Evolutionary conservation across 768 basidiomycete genomes (phyloP).

Genomic region (Pisolithus sp.): DNA sequence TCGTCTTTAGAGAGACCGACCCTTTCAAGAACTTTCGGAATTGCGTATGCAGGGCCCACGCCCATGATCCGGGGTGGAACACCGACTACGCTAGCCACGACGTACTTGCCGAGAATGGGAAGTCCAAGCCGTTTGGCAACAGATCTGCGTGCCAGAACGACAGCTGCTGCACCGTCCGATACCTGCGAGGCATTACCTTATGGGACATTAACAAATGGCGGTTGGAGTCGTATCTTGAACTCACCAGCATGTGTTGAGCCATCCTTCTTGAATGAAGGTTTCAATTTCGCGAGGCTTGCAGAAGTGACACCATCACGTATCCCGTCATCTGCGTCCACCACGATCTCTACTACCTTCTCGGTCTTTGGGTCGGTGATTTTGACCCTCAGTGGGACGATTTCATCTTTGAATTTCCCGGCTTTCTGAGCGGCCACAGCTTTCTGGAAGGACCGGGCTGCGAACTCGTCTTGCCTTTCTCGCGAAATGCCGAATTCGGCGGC

Average conservation of each 20-base stretch:
- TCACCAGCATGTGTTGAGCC: constrained; percentile 70
- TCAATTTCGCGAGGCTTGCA: constrained; percentile 73
- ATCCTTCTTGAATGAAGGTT: constrained; percentile 76
- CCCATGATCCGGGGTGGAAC: constrained; percentile 89
- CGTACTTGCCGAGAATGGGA: constrained; percentile 81
- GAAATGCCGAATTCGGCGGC: constrained; percentile 70
- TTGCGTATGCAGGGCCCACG: constrained; percentile 85
- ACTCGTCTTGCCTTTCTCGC: constrained; percentile 72
- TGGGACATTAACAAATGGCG: not conserved
- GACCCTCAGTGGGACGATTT: constrained; percentile 78
- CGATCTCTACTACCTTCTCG: constrained; percentile 55
- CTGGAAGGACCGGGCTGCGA: constrained; percentile 79
- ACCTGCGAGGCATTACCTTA: constrained; percentile 81
- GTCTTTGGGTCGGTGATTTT: constrained; percentile 70
- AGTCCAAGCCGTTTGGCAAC: constrained; percentile 77
- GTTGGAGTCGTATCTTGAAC: constrained; percentile 9
- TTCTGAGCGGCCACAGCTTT: constrained; percentile 79
- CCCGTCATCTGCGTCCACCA: constrained; percentile 81
- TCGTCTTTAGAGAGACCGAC: constrained; percentile 62
- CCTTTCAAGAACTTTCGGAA: constrained; percentile 65
- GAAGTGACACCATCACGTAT: constrained; percentile 80
- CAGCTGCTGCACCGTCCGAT: constrained; percentile 89
- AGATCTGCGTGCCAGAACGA: constrained; percentile 74
- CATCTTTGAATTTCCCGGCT: constrained; percentile 73
- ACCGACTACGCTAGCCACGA: constrained; percentile 62